Evolutionary conservation across 129 eudicot species (phyloP).

Genomic region (Tagetes patula): DNA sequence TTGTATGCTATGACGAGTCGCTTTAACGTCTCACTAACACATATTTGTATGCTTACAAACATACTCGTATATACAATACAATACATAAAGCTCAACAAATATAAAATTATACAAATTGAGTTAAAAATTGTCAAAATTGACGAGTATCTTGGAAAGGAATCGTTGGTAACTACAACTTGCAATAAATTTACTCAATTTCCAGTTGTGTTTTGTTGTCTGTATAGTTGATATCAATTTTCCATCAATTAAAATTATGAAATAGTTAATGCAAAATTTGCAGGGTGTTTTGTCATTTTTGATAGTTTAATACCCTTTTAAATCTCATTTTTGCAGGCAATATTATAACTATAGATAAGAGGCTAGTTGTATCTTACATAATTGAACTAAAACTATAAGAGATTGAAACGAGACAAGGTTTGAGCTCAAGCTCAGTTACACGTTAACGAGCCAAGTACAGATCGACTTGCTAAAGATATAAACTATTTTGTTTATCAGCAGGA

Average conservation of each 20-base stretch:
- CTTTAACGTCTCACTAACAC: background rate
- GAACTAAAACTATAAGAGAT: no score
- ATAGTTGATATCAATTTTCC: background rate
- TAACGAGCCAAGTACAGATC: no score
- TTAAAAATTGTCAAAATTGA: background rate
- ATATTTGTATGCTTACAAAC: background rate
- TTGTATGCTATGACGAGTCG: no score
- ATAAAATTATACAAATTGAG: background rate
- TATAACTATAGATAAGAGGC: no score
- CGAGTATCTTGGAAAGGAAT: slow-evolving; percentile 13
- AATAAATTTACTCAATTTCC: slow-evolving; percentile 15
- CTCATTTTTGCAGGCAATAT: background rate
- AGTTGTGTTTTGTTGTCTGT: slow-evolving; percentile 22
- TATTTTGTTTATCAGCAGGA: no score
- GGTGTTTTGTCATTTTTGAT: slow-evolving; percentile 6
- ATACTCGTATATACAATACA: background rate
- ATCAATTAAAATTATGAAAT: background rate
- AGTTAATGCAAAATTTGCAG: background rate
- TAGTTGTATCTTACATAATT: no score
- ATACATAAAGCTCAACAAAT: background rate
- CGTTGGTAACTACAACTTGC: slow-evolving; percentile 22
- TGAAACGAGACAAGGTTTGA: no score
- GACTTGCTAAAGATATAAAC: no score
- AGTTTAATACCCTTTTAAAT: slow-evolving; percentile 4
- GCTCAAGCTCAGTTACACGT: no score